phyloP scores from a whole-genome alignment of 2,329 filamentous ascomycete species.

The Neofusicoccum laricinum region DNA sequence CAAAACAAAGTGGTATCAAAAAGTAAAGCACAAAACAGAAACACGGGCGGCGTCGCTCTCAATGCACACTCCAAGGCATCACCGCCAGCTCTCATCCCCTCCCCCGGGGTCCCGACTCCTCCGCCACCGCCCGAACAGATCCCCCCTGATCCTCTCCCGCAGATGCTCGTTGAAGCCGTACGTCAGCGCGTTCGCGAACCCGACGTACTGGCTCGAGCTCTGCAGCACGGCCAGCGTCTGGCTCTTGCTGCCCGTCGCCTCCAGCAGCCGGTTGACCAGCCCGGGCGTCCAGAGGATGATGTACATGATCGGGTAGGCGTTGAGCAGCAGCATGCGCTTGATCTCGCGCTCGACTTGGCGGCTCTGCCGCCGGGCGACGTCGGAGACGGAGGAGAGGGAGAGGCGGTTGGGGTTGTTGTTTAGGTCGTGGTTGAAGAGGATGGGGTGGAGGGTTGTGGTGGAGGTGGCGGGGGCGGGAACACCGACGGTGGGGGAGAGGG shows the following conservation, averaged over 20 bases:
- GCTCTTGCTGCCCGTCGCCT: slow-evolving; percentile 20
- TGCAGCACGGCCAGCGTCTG: slow-evolving; percentile 20
- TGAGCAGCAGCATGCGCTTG: slow-evolving; percentile 30
- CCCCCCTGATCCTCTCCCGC: not conserved
- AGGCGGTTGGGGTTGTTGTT: not conserved
- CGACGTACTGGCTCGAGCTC: slow-evolving; percentile 24
- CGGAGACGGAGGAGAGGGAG: not conserved
- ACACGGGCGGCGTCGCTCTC: too few relatives aligned
- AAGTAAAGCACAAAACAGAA: not conserved
- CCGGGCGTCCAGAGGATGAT: slow-evolving; percentile 34
- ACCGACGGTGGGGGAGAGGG: not conserved
- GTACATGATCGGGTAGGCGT: slow-evolving; percentile 34
- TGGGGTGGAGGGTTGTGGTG: not conserved
- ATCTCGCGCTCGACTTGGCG: slow-evolving; percentile 22
- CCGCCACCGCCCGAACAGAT: not conserved
- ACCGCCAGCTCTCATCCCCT: too few relatives aligned
- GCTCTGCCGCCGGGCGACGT: not conserved
- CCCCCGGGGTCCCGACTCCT: too few relatives aligned
- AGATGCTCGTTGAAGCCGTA: slow-evolving; percentile 24
- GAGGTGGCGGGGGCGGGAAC: not conserved
- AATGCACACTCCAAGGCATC: too few relatives aligned
- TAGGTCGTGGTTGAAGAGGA: not conserved
- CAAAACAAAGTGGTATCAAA: not conserved
- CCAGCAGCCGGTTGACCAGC: slow-evolving; percentile 25
- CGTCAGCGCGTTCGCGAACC: slow-evolving; percentile 23